These are phyloP conservation scores for Cyclaneusma minus DNA, from an alignment of 2,329 filamentous ascomycete species.

Conservation along the genomic window DNA sequence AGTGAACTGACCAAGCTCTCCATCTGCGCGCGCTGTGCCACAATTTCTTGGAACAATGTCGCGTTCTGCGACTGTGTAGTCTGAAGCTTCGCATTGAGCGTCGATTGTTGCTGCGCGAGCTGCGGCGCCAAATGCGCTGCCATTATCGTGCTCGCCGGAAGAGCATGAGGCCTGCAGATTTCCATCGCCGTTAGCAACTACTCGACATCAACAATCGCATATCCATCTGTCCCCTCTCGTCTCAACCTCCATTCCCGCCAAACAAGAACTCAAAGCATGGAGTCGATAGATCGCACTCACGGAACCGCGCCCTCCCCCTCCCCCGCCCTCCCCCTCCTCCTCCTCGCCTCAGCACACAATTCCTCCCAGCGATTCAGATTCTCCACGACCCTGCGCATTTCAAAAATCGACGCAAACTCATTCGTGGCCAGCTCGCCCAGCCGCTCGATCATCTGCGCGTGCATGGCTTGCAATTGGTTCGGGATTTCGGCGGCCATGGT, in stretches of 20 bases:
- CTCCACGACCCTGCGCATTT: constrained; percentile 33
- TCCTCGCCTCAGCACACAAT: constrained; percentile 34
- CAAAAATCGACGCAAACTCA: constrained; percentile 41
- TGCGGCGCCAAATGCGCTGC: constrained; percentile 38
- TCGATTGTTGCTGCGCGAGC: constrained; percentile 34
- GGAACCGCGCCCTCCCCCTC: too few species aligned
- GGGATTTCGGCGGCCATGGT: constrained; percentile 37
- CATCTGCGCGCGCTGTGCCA: constrained; percentile 38
- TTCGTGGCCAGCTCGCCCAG: constrained; percentile 36
- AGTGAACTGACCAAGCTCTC: constrained; percentile 31
- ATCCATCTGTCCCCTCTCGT: too few species aligned
- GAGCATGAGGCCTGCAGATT: constrained; percentile 33
- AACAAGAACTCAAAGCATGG: too few species aligned
- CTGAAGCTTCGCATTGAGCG: constrained; percentile 40
- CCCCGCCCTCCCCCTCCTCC: constrained; percentile 16
- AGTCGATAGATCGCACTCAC: too few species aligned
- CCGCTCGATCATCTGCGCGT: constrained; percentile 40
- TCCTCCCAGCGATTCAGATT: constrained; percentile 43
- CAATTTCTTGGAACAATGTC: constrained; percentile 32
- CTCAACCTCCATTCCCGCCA: too few species aligned
- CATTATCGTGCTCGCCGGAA: constrained; percentile 35
- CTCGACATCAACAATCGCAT: too few species aligned
- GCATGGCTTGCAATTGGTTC: constrained; percentile 34
- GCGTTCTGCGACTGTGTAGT: constrained; percentile 42
- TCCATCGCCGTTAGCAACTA: too few species aligned